Percentiles rank a stretch among this genome's conserved stretches.
These are phyloP conservation scores for Capsicum chinense DNA, from an alignment of 257 asterid species.

Conservation along the genomic window DNA sequence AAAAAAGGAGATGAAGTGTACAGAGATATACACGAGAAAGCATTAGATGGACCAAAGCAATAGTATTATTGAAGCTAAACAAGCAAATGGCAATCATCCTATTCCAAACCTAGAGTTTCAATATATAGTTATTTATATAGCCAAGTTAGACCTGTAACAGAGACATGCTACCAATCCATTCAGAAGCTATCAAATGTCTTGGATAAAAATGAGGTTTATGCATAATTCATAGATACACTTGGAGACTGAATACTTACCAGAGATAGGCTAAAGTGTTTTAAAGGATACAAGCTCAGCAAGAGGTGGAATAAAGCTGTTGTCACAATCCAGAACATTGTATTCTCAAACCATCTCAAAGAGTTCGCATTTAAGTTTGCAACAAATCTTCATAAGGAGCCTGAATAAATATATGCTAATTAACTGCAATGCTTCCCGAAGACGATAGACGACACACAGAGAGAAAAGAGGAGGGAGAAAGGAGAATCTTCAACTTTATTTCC, in stretches of 20 bases:
- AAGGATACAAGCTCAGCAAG: too few relatives aligned
- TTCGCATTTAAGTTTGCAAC: conserved; percentile 72
- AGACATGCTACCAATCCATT: too few relatives aligned
- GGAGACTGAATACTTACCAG: too few relatives aligned
- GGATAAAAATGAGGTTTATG: too few relatives aligned
- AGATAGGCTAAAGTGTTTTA: too few relatives aligned
- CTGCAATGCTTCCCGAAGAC: neutral
- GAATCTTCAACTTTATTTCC: conserved; percentile 89
- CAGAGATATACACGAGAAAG: conserved; percentile 76
- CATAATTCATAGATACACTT: too few relatives aligned
- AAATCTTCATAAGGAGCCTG: conserved; percentile 69
- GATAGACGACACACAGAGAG: neutral
- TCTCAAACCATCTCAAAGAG: conserved; percentile 78
- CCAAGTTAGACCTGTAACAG: neutral
- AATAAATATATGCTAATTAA: neutral
- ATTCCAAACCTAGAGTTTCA: neutral
- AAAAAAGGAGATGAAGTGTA: conserved; percentile 94
- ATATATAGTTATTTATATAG: neutral
- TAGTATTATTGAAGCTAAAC: conserved; percentile 29
- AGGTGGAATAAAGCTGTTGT: conserved; percentile 49
- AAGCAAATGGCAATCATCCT: neutral
- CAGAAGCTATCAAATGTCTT: too few relatives aligned
- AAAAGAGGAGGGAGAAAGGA: conserved; percentile 36
- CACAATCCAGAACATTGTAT: conserved; percentile 47
- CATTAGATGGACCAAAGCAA: conserved; percentile 78